Evolutionary conservation across 208 protist genomes (phyloP), one percentile per base, ranked within the genome.

Genomic region (Trypanosoma boissoni): DNA sequence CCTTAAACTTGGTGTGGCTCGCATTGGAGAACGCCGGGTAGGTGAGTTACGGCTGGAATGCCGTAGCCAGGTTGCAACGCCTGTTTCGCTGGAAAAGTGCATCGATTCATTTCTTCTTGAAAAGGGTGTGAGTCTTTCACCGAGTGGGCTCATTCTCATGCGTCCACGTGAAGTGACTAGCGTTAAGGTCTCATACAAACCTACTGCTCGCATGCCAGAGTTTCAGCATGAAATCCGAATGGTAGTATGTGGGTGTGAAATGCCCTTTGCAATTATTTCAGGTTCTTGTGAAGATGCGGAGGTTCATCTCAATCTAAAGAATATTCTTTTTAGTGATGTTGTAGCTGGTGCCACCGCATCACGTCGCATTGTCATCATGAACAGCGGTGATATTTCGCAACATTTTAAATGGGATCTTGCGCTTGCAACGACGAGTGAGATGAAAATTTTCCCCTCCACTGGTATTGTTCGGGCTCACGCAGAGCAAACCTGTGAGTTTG

Each of bases 351-450:
- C 85, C 24, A 68, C 77, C 0, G 61, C 88, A 10, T 88, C 78
- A 23, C 72, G 84, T 1, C 72, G 76, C 10, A 68, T 98, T 36
- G 67, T 93, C 29, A 85, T 99, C 36, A 83, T 98, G 65, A 99
- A 99, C 77, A 95, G 85, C 53, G 97, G 97, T 39, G 97, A 99
- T 71, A 81, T 98, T 28, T 78, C 88, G 12, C 88, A 95, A 58
- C 83, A 86, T 46, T 98, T 97, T 71, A 76, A 60, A 52, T 98
- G 95, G 91, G 69, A 86, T 58, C 42, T 28, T 41, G 24, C n/a
- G 21, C 18, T 36, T 18, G 14, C n/a, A 26, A 46, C 78, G 42
- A 68, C 48, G 36, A 49, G 42, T 8, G 87, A 97, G 61, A 88
- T 97, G 64, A 76, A 52, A 24, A 72, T 98, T 14, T 71, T 66